Base-by-base conservation (phyloP, 345 rosid species). In the Eucalyptus lansdowneana region DNA sequence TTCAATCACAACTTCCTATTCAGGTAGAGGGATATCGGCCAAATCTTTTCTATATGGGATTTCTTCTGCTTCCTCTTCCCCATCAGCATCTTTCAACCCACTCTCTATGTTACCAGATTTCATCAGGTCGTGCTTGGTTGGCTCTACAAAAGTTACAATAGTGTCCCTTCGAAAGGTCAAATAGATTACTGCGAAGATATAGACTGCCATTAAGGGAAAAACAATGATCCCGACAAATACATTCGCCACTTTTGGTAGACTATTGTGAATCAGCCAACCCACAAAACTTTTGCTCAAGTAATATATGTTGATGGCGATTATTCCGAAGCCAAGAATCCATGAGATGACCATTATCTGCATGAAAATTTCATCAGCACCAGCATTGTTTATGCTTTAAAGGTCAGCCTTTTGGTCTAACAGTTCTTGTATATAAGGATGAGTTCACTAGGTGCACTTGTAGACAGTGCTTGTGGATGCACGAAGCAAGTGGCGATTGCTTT, bases 291-390 rank as follows among this genome's bases (percentile, higher is more conserved):
- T 94, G 91, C 88, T 89, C 8, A 95, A 90, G 91, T 94, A 95
- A 81, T 96, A 96, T 4, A 96, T 29, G 50, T 96, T 96, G 91
- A 96, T 94, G 83, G 96, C 95, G 17, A 93, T 94, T 34, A 96
- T 90, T 45, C 92, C 93, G 5, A 90, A 27, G 3, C 96, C 96
- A n/a, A 96, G 83, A 53, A 93, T 88, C 98, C 97, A 96, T 16
- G 97, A 94, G 42, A 94, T 25, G 22, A 94, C 91, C 40, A 94
- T 93, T 19, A 92, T 90, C 98, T 96, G 94, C 92, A 53, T 25
- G 34, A 21, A 22, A 50, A 86, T 9, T 25, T 47, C 7, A 14
- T 42, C 6, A 31, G 67, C 19, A 51, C 40, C 14, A 19, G 81
- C 25, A 0, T 72, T 72, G 44, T 72, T 72, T 37, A 72, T 87